These are phyloP conservation scores for Deakozyma indianensis DNA, from an alignment of 805 yeast genomes.

Conservation along the genomic window DNA sequence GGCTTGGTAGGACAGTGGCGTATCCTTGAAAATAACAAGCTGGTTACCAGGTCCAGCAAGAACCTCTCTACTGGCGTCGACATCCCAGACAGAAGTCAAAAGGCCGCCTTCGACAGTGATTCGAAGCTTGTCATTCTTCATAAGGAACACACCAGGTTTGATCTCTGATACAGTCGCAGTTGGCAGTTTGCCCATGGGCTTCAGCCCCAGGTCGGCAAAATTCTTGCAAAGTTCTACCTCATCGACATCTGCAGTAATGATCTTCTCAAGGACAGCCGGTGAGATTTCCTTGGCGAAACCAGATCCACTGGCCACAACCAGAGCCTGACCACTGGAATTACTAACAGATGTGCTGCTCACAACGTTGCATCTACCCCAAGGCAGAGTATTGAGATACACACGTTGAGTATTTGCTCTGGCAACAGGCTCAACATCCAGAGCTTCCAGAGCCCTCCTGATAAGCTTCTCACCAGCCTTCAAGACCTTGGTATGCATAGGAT, in stretches of 20 bases:
- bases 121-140: constrained; percentile 47
- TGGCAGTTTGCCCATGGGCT: constrained; percentile 3
- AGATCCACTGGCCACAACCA: constrained; percentile 2
- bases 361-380: constrained; percentile 47
- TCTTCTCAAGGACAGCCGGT: neutral
- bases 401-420: neutral
- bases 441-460: constrained; percentile 24
- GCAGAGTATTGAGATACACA: constrained; percentile 36
- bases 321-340: constrained; percentile 2
- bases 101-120: constrained; percentile 51
- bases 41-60: constrained; percentile 70
- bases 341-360: constrained; percentile 20
- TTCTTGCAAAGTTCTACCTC: neutral
- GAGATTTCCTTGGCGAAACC: constrained; percentile 5
- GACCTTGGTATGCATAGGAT: constrained; percentile 55
- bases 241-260: neutral
- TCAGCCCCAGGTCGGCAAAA: constrained; percentile 3
- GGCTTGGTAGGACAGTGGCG: constrained; percentile 84
- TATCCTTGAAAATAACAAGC: constrained; percentile 71
- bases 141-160: constrained; percentile 28
- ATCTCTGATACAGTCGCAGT: constrained; percentile 30
- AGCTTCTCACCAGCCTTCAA: constrained; percentile 38
- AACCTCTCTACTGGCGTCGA: constrained; percentile 44
- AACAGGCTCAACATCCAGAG: constrained; percentile 1
- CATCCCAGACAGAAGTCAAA: constrained; percentile 50